These are phyloP conservation scores for Panicum hallii DNA, from an alignment of 202 grass and related monocot species.

Conservation along the genomic window DNA sequence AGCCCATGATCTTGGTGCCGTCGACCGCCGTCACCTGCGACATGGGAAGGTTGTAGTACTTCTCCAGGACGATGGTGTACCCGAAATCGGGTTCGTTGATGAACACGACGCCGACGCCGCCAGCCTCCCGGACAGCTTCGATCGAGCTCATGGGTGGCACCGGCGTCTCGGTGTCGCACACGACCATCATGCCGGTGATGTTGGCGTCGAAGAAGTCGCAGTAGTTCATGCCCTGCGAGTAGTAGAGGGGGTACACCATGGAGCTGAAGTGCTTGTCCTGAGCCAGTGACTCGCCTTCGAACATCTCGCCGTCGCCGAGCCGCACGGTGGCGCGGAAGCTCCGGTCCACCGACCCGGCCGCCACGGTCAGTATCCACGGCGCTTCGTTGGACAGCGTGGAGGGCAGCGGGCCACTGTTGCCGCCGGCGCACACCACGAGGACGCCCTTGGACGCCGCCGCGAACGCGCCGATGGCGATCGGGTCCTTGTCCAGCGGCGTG, in stretches of 20 bases:
- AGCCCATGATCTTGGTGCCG: slow-evolving; percentile 58
- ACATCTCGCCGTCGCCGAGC: slow-evolving; percentile 57
- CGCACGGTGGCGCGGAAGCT: slow-evolving; percentile 58
- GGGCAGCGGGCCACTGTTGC: slow-evolving; percentile 49
- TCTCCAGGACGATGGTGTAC: slow-evolving; percentile 52
- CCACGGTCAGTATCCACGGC: slow-evolving; percentile 64
- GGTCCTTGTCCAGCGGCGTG: slow-evolving; percentile 51
- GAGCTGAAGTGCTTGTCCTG: slow-evolving; percentile 57
- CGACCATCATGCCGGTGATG: slow-evolving; percentile 55
- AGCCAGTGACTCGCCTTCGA: slow-evolving; percentile 57
- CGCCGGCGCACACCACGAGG: slow-evolving; percentile 55
- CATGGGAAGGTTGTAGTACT: slow-evolving; percentile 45
- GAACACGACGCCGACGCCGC: slow-evolving; percentile 54
- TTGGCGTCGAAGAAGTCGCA: slow-evolving; percentile 48
- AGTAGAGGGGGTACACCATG: slow-evolving; percentile 46
- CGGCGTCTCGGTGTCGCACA: slow-evolving; percentile 50
- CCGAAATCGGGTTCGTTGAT: slow-evolving; percentile 51
- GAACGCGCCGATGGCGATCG: slow-evolving; percentile 59
- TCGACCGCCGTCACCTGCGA: slow-evolving; percentile 54
- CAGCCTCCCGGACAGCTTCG: slow-evolving; percentile 15
- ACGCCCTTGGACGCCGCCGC: slow-evolving; percentile 47
- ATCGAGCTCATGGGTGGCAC: slow-evolving; percentile 33
- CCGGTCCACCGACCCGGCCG: slow-evolving; percentile 56
- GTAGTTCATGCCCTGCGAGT: slow-evolving; percentile 43
- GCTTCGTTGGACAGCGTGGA: slow-evolving; percentile 55